Conservation (phyloP, 2,329 filamentous ascomycete species). For the Coniochaeta sp. region DNA sequence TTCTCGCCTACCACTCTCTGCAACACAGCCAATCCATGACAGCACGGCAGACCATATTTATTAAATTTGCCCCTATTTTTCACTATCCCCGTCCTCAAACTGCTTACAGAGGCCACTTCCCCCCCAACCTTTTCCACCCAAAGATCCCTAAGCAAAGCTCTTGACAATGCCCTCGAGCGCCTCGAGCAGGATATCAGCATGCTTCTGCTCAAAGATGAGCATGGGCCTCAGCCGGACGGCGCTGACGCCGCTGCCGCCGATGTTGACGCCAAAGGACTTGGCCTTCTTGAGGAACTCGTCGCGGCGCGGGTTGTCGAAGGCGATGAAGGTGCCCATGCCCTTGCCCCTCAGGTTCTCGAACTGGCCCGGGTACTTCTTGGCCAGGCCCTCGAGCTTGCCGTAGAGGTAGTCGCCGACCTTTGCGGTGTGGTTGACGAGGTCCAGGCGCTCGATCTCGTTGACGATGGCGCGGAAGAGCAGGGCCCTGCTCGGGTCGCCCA, state of each 20-base stretch:
- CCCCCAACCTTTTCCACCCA: background rate
- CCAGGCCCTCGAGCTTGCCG: slow-evolving; percentile 58
- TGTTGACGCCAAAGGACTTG: slow-evolving; percentile 77
- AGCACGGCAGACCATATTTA: too few species aligned
- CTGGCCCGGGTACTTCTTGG: slow-evolving; percentile 63
- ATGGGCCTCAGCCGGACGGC: slow-evolving; percentile 81
- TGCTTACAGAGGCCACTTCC: background rate
- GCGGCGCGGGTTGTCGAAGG: slow-evolving; percentile 75
- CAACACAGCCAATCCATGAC: too few species aligned
- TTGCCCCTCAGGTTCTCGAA: slow-evolving; percentile 81
- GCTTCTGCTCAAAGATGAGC: slow-evolving; percentile 86
- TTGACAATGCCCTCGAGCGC: slow-evolving; percentile 67
- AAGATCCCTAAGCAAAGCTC: slow-evolving; percentile 16
- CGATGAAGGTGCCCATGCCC: slow-evolving; percentile 85
- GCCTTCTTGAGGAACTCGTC: slow-evolving; percentile 73
- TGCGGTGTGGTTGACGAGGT: slow-evolving; percentile 75
- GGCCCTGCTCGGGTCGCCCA: slow-evolving; percentile 82
- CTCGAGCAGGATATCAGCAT: slow-evolving; percentile 79
- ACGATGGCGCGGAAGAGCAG: slow-evolving; percentile 83
- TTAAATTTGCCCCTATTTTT: background rate
- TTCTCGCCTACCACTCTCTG: background rate
- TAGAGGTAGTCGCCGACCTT: slow-evolving; percentile 73
- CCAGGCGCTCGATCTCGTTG: slow-evolving; percentile 66
- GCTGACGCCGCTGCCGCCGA: slow-evolving; percentile 69
- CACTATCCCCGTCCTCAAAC: background rate